Evolutionary conservation across 306 rosid species (phyloP).

Genomic region (Senna siamea): DNA sequence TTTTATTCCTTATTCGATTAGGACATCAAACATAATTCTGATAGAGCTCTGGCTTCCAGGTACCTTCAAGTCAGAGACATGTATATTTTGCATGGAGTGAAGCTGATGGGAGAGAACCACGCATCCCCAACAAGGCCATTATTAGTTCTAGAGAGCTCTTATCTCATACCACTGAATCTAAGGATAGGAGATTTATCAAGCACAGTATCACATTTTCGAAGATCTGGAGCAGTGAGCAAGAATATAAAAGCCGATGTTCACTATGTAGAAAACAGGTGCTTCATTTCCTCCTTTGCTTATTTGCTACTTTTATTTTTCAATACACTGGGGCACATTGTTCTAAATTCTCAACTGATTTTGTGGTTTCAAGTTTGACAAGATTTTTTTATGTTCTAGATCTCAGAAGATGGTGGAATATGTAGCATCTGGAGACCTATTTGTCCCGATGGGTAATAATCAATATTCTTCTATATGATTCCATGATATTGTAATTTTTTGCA

Average conservation of each 20-base stretch:
- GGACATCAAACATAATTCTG: conserved; percentile 35
- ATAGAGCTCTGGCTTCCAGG: conserved; percentile 59
- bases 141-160: conserved; percentile 69
- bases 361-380: conserved; percentile 38
- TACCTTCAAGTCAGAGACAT: conserved; percentile 94
- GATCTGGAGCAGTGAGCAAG: conserved; percentile 95
- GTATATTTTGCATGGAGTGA: conserved; percentile 87
- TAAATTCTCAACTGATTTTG: not conserved
- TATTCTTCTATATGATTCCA: conserved; percentile 10
- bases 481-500: conserved; percentile 10
- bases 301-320: conserved; percentile 24
- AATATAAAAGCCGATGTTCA: conserved; percentile 67
- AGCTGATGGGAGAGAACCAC: conserved; percentile 69
- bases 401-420: conserved; percentile 63
- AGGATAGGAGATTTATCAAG: conserved; percentile 69
- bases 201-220: conserved; percentile 74
- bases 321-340: conserved; percentile 15
- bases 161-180: conserved; percentile 57
- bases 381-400: conserved; percentile 53
- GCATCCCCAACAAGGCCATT: conserved; percentile 60
- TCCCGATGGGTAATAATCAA: conserved; percentile 79
- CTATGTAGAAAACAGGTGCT: conserved; percentile 85
- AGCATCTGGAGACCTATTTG: conserved; percentile 97
- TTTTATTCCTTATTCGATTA: conserved; percentile 31
- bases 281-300: conserved; percentile 28